phyloP scores from a whole-genome alignment of 2,329 filamentous ascomycete genomes.

The Mycogone perniciosa region DNA sequence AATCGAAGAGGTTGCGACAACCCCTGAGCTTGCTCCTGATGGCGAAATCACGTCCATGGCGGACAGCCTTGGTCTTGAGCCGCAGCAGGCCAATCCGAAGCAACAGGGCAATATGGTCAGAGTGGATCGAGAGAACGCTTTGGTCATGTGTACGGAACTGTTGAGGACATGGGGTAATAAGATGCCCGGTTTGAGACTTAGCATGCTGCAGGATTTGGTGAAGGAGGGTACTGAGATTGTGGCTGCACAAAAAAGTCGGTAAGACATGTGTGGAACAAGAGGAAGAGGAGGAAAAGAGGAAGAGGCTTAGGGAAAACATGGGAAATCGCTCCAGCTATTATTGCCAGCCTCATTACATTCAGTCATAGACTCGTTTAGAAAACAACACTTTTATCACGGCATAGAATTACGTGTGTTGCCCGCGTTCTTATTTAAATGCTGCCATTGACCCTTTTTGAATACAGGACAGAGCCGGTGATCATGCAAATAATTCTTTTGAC shows the following conservation, averaged over 20 bases:
- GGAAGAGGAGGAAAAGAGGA: background rate
- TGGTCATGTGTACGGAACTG: constrained; percentile 53
- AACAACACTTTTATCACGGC: constrained; percentile 12
- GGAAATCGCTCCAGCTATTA: background rate
- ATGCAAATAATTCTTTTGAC: constrained; percentile 37
- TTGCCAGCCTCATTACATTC: background rate
- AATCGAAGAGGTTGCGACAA: constrained; percentile 14
- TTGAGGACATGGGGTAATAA: constrained; percentile 37
- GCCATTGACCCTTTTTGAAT: constrained; percentile 25
- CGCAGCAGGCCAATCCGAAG: constrained; percentile 40
- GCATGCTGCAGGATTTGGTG: constrained; percentile 43
- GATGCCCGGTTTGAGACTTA: constrained; percentile 33
- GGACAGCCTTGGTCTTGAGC: constrained; percentile 36
- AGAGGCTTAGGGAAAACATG: background rate
- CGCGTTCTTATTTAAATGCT: constrained; percentile 16
- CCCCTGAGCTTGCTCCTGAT: constrained; percentile 10
- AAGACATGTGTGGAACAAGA: constrained; percentile 5
- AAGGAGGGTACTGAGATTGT: constrained; percentile 44
- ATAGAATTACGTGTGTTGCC: constrained; percentile 6
- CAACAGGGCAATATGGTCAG: constrained; percentile 40
- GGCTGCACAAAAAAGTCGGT: constrained; percentile 18
- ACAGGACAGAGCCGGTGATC: constrained; percentile 32
- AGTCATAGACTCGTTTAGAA: background rate
- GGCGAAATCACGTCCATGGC: constrained; percentile 19
- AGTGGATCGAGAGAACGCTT: constrained; percentile 54